Conservation (phyloP, 169 alveolate genomes). For the Plasmodium adleri region DNA sequence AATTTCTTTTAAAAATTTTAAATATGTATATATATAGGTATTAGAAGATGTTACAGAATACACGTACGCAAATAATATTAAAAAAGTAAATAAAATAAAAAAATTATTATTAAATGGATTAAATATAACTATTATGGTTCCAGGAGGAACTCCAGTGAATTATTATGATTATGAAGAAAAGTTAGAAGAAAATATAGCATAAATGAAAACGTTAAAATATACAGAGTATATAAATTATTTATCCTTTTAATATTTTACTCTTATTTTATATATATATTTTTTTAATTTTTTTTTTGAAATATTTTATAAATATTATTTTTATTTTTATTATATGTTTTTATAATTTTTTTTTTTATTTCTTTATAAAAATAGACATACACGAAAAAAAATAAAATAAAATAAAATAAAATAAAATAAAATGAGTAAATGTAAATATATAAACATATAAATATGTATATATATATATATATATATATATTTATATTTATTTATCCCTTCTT, state of each 20-base stretch:
- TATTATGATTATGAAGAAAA: conserved; percentile 77
- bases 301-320: background rate
- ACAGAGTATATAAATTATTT: background rate
- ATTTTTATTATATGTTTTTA: no score
- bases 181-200: conserved; percentile 56
- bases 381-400: no score
- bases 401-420: no score
- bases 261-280: background rate
- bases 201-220: background rate
- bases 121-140: conserved; percentile 89
- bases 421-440: no score
- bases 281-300: conserved; percentile 13
- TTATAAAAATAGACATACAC: no score
- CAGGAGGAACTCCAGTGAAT: conserved; percentile 87
- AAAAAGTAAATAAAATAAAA: conserved; percentile 84
- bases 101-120: conserved; percentile 88
- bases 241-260: no score
- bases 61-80: conserved; percentile 83
- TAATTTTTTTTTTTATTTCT: no score
- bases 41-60: conserved; percentile 91
- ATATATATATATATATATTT: background rate
- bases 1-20: background rate
- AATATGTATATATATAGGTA: conserved; percentile 79
- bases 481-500: background rate
- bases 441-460: background rate